phyloP scores from a whole-genome alignment of 495 filamentous ascomycete genomes.

The Tuber brumale region DNA sequence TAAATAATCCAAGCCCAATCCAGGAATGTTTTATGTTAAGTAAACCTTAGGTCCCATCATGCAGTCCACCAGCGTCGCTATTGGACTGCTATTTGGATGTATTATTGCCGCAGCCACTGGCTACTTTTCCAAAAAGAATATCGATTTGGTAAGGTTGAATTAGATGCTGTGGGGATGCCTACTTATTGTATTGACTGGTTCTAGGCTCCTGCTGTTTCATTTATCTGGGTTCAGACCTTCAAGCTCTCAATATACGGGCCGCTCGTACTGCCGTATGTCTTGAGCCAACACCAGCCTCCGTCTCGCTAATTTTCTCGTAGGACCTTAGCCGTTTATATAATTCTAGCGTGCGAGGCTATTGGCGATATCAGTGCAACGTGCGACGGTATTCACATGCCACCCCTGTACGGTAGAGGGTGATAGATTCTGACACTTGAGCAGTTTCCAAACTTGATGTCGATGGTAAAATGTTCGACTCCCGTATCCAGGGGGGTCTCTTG shows the following conservation, averaged over 20 bases:
- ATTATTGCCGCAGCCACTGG: conserved; percentile 78
- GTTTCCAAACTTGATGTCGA: conserved; percentile 80
- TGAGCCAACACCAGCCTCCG: neutral
- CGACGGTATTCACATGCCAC: conserved; percentile 21
- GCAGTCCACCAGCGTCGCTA: conserved; percentile 67
- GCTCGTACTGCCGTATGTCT: conserved; percentile 60
- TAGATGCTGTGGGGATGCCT: neutral
- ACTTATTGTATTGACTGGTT: neutral
- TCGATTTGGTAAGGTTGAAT: conserved; percentile 10
- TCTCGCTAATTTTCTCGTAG: conserved; percentile 5
- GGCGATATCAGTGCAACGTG: conserved; percentile 70
- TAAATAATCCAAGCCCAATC: conserved; percentile 45
- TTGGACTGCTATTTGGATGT: conserved; percentile 77
- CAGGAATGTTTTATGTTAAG: conserved; percentile 44
- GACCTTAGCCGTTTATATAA: conserved; percentile 76
- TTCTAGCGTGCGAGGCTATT: conserved; percentile 84
- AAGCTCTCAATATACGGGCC: conserved; percentile 72
- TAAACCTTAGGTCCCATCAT: conserved; percentile 47
- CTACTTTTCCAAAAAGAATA: conserved; percentile 50
- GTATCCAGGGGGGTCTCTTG: conserved; percentile 83
- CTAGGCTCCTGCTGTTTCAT: conserved; percentile 63
- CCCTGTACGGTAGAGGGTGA: conserved; percentile 30
- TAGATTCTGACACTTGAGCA: conserved; percentile 53
- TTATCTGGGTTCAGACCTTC: conserved; percentile 90
- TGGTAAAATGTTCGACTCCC: conserved; percentile 72